Evolutionary conservation across 164 flowering plant genomes (phyloP).

Genomic region (Macadamia integrifolia): DNA sequence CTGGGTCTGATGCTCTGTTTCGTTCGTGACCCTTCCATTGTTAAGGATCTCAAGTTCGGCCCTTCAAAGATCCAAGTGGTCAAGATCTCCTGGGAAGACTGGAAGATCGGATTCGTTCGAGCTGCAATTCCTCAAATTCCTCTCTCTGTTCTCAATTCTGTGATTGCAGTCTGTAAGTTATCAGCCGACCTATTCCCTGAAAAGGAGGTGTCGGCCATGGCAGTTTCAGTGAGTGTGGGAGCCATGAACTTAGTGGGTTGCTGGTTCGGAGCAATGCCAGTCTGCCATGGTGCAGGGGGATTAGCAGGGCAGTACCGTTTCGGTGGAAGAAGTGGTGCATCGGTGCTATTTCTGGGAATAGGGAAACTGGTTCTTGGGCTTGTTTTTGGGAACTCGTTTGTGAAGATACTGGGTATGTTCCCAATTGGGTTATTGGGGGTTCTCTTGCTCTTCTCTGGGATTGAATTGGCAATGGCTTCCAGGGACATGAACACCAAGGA

Average conservation of each 20-base stretch:
- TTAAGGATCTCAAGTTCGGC: conserved; percentile 50
- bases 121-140: conserved; percentile 93
- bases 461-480: conserved; percentile 83
- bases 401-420: conserved; percentile 48
- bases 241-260: conserved; percentile 74
- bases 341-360: conserved; percentile 57
- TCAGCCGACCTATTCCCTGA: conserved; percentile 71
- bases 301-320: conserved; percentile 80
- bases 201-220: conserved; percentile 47
- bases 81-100: conserved; percentile 63
- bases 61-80: conserved; percentile 51
- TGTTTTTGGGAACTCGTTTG: conserved; percentile 72
- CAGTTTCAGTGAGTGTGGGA: conserved; percentile 73
- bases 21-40: conserved; percentile 57
- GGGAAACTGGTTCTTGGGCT: conserved; percentile 64
- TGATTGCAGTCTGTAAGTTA: conserved; percentile 79
- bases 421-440: conserved; percentile 82
- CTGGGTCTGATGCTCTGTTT: conserved; percentile 56
- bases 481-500: conserved; percentile 73
- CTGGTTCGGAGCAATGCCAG: conserved; percentile 93
- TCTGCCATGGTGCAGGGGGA: conserved; percentile 86
- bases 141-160: conserved; percentile 64
- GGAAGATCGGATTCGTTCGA: conserved; percentile 65
- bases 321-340: conserved; percentile 67
- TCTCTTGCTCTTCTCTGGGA: conserved; percentile 70